These are phyloP conservation scores for Ochetophila trinervis DNA, from an alignment of 306 rosid species.

Conservation along the genomic window DNA sequence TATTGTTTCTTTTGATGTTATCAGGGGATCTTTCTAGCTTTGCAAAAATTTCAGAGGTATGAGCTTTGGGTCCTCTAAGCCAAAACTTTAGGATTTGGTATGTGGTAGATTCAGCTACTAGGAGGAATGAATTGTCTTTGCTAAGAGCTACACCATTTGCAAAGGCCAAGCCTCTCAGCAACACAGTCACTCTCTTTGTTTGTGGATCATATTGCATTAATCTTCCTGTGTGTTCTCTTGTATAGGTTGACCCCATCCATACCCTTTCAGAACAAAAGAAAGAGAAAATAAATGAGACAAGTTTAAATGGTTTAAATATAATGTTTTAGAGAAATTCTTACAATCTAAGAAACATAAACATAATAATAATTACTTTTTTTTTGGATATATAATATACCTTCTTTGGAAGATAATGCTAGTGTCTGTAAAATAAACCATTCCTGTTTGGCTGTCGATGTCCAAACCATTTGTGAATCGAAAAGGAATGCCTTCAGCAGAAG, in stretches of 20 bases:
- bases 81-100: constrained; percentile 27
- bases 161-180: constrained; percentile 41
- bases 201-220: constrained; percentile 44
- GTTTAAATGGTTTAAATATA: neutral
- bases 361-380: no score
- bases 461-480: constrained; percentile 48
- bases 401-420: constrained; percentile 52
- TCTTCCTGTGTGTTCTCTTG: constrained; percentile 60
- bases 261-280: constrained; percentile 25
- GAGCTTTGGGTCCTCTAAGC: constrained; percentile 28
- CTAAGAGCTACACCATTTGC: constrained; percentile 70
- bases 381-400: constrained; percentile 34
- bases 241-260: constrained; percentile 21
- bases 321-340: neutral
- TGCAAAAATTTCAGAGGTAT: constrained; percentile 19
- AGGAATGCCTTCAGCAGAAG: constrained; percentile 43
- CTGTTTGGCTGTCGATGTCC: constrained; percentile 44
- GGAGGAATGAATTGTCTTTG: constrained; percentile 43
- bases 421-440: constrained; percentile 52
- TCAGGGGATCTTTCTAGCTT: constrained; percentile 44
- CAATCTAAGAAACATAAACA: neutral
- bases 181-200: constrained; percentile 34
- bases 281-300: neutral
- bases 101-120: constrained; percentile 36
- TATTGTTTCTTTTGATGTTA: constrained; percentile 42